Conservation (phyloP, 129 eudicot species). For the Pseudognaphalium luteoalbum region DNA sequence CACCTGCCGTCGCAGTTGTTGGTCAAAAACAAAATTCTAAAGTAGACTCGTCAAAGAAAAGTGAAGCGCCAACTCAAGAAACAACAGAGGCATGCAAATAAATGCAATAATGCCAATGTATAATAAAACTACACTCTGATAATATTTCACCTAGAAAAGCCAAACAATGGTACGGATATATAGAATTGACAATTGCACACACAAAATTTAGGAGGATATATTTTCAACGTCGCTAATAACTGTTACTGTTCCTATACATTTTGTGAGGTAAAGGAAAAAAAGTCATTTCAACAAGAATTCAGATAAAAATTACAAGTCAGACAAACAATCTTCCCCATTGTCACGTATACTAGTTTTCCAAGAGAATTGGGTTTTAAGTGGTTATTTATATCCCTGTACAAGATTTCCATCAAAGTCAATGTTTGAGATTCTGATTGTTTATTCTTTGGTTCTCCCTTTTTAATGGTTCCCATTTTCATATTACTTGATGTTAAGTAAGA, state of each 20-base stretch:
- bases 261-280: background rate
- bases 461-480: background rate
- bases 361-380: background rate
- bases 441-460: constrained; percentile 7
- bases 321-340: background rate
- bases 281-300: background rate
- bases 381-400: background rate
- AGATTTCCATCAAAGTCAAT: background rate
- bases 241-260: background rate
- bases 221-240: background rate
- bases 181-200: background rate
- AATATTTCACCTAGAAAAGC: background rate
- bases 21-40: too few species aligned
- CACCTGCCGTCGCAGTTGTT: too few species aligned
- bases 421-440: background rate
- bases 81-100: background rate
- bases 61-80: background rate
- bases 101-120: background rate
- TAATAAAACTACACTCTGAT: background rate
- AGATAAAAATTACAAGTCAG: background rate
- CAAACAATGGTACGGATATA: background rate
- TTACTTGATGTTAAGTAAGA: constrained; percentile 2
- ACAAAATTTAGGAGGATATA: background rate
- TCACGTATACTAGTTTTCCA: background rate
- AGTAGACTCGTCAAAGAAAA: background rate